A percentile compares a stretch with the other conserved stretches of the same genome.
phyloP scores from a whole-genome alignment of 148 eudicot species.

The Rhododendron ferrugineum region DNA sequence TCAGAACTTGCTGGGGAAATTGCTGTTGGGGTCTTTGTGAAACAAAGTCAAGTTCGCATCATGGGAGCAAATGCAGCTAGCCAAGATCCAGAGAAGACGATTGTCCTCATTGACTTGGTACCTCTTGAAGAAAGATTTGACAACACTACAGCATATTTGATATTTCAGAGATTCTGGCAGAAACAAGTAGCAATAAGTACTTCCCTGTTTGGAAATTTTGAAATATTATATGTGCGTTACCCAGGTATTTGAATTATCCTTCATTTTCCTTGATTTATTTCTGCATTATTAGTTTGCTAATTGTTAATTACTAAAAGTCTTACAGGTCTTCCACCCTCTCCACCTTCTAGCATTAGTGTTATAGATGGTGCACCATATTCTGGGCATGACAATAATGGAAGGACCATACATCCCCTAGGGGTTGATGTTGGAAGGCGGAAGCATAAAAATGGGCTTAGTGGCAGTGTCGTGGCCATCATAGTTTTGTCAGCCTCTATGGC shows the following conservation, averaged over 20 bases:
- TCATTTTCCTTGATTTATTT: background rate
- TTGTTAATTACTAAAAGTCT: background rate
- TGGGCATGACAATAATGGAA: slow-evolving; percentile 42
- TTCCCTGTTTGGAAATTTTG: slow-evolving; percentile 67
- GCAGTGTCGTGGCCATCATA: slow-evolving; percentile 57
- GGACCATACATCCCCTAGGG: slow-evolving; percentile 65
- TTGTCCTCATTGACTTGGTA: slow-evolving; percentile 65
- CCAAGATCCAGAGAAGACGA: slow-evolving; percentile 61
- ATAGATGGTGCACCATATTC: slow-evolving; percentile 49
- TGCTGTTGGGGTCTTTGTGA: slow-evolving; percentile 57
- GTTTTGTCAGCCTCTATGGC: slow-evolving; percentile 54
- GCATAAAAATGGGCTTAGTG: slow-evolving; percentile 37
- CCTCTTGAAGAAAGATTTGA: slow-evolving; percentile 71
- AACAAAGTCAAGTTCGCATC: slow-evolving; percentile 74
- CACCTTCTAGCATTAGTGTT: slow-evolving; percentile 56
- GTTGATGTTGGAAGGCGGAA: slow-evolving; percentile 47
- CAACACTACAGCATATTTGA: slow-evolving; percentile 46
- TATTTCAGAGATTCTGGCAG: slow-evolving; percentile 62
- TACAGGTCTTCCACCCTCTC: slow-evolving; percentile 81
- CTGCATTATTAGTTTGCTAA: slow-evolving; percentile 5
- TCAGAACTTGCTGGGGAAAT: slow-evolving; percentile 69
- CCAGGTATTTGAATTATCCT: slow-evolving; percentile 42
- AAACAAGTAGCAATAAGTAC: slow-evolving; percentile 56
- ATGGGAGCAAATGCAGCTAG: slow-evolving; percentile 84
- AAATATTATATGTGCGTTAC: slow-evolving; percentile 66